Evolutionary conservation across 441 rosid genomes (phyloP).

Genomic region (Kokia cookei): DNA sequence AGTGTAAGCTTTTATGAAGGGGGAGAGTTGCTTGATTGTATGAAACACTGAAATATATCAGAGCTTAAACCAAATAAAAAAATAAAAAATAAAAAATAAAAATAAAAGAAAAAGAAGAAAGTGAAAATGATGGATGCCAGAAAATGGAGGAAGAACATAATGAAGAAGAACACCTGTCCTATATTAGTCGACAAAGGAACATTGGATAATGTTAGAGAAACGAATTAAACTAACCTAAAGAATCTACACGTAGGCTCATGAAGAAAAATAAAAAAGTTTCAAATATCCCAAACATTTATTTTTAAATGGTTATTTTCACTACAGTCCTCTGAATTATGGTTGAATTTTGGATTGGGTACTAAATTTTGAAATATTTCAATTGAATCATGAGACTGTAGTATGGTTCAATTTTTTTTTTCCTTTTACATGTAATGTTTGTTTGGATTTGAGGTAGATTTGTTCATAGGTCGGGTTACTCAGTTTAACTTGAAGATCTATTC

Average conservation of each 20-base stretch:
- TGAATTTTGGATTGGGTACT: too few species aligned
- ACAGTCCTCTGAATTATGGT: too few species aligned
- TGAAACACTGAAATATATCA: slow-evolving; percentile 1
- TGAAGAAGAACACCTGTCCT: slow-evolving; percentile 10
- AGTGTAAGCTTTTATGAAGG: background rate
- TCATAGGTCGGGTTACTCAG: too few species aligned
- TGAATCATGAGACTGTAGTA: too few species aligned
- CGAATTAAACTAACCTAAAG: slow-evolving; percentile 1
- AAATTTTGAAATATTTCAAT: too few species aligned
- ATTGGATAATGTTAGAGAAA: background rate
- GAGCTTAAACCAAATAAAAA: background rate
- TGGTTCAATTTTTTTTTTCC: too few species aligned
- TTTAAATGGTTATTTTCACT: too few species aligned
- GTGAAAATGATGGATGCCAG: background rate
- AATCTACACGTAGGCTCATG: slow-evolving; percentile 4
- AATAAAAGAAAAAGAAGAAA: background rate
- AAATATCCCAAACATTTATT: background rate
- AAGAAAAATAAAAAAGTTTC: background rate
- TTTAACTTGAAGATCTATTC: too few species aligned
- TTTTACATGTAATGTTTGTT: too few species aligned
- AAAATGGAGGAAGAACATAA: background rate
- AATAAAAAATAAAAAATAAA: too few species aligned
- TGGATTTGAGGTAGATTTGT: too few species aligned
- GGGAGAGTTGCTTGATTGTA: slow-evolving; percentile 3
- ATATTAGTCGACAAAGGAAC: background rate